phyloP scores from a whole-genome alignment of 441 rosid species.

The Euphorbia celastroides region DNA sequence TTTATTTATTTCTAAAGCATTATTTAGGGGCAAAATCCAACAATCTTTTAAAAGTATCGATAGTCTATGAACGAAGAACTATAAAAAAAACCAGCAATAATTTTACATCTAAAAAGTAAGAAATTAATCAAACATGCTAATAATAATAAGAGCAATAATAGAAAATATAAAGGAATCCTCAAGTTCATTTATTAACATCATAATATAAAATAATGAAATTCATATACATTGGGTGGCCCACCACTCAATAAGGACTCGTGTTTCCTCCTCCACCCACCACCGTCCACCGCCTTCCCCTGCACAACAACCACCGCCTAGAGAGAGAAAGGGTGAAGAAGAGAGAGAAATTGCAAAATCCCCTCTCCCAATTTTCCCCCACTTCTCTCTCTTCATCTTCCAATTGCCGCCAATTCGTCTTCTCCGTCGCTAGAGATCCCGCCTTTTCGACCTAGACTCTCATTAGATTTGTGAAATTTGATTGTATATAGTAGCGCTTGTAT shows the following conservation, averaged over 20 bases:
- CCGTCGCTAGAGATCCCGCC: neutral
- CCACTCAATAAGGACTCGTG: neutral
- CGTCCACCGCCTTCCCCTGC: neutral
- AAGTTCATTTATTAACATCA: neutral
- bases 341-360: neutral
- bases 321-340: neutral
- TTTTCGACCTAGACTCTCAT: neutral
- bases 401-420: constrained; percentile 18
- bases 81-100: no score
- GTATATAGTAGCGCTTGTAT: neutral
- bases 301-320: neutral
- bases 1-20: no score
- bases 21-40: no score
- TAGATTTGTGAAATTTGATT: neutral
- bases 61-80: no score
- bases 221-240: neutral
- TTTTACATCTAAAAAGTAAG: no score
- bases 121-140: neutral
- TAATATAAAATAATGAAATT: neutral
- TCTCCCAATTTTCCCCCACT: neutral
- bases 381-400: constrained; percentile 12
- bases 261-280: constrained; percentile 9
- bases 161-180: neutral
- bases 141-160: neutral
- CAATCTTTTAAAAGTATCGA: no score